Evolutionary conservation across 2,329 filamentous ascomycete genomes (phyloP).

Genomic region (Penicillium frequentans): DNA sequence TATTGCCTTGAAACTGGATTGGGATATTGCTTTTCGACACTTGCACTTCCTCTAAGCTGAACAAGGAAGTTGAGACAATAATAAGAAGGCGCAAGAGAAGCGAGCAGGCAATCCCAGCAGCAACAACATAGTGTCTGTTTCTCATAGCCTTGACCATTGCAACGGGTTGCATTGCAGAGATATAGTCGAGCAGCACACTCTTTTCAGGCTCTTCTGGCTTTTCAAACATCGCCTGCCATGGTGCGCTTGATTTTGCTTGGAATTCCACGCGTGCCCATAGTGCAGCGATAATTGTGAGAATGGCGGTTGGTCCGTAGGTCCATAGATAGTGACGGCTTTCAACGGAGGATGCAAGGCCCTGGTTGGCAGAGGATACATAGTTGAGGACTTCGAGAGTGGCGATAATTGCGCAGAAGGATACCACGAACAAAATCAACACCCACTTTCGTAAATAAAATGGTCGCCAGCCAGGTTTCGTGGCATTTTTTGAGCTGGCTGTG

Average conservation of each 20-base stretch:
- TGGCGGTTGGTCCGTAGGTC: slow-evolving; percentile 14
- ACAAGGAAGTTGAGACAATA: slow-evolving; percentile 13
- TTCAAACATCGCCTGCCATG: slow-evolving; percentile 10
- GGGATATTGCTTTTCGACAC: neutral
- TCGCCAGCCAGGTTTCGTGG: slow-evolving; percentile 1
- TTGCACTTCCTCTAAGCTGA: slow-evolving; percentile 1
- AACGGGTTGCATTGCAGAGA: slow-evolving; percentile 10
- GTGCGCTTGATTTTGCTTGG: slow-evolving; percentile 13
- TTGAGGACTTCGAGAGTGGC: slow-evolving; percentile 4
- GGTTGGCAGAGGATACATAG: neutral
- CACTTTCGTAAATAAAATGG: slow-evolving; percentile 8
- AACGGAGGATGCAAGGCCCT: slow-evolving; percentile 5
- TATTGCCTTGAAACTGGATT: neutral
- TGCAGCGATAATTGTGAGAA: slow-evolving; percentile 6
- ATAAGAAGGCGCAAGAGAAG: slow-evolving; percentile 10
- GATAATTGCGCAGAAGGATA: slow-evolving; percentile 4
- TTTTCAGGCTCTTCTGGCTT: slow-evolving; percentile 2
- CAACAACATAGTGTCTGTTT: slow-evolving; percentile 9
- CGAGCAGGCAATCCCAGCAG: neutral
- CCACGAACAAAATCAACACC: slow-evolving; percentile 4
- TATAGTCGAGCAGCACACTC: slow-evolving; percentile 9
- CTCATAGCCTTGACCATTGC: slow-evolving; percentile 1
- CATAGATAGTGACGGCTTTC: slow-evolving; percentile 11
- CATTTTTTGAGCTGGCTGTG: neutral
- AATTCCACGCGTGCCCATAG: slow-evolving; percentile 13